These are phyloP conservation scores for Aspergillus sp. DNA, from an alignment of 2,329 filamentous ascomycete species.

Conservation along the genomic window DNA sequence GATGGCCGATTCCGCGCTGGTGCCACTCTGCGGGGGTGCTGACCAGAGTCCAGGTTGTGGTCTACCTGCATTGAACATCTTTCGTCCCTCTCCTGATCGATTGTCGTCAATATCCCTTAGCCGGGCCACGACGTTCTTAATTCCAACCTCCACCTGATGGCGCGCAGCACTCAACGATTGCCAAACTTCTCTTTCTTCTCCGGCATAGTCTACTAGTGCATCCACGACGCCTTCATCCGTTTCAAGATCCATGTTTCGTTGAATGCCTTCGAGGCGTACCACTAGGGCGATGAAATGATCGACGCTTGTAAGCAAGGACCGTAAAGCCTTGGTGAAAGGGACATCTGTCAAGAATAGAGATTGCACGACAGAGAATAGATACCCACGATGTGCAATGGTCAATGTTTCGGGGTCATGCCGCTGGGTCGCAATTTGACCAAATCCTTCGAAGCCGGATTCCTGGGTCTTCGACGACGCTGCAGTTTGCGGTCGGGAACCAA, in stretches of 20 bases:
- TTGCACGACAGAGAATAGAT: slow-evolving; percentile 64
- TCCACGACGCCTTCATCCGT: slow-evolving; percentile 79
- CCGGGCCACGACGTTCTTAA: slow-evolving; percentile 60
- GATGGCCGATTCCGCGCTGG: slow-evolving; percentile 13
- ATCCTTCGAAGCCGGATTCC: slow-evolving; percentile 7
- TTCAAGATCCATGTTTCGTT: slow-evolving; percentile 76
- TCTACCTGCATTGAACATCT: slow-evolving; percentile 33
- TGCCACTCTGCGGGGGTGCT: slow-evolving; percentile 27
- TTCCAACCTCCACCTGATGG: slow-evolving; percentile 63
- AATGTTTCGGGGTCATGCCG: slow-evolving; percentile 82
- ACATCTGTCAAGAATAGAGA: slow-evolving; percentile 45
- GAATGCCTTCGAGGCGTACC: slow-evolving; percentile 71
- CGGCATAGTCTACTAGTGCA: slow-evolving; percentile 66
- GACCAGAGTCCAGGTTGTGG: slow-evolving; percentile 28
- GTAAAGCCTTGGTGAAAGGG: slow-evolving; percentile 41
- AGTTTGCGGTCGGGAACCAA: slow-evolving; percentile 40
- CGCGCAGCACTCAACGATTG: slow-evolving; percentile 65
- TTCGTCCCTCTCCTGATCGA: slow-evolving; percentile 42
- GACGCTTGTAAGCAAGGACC: slow-evolving; percentile 52
- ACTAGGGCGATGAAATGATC: slow-evolving; percentile 79
- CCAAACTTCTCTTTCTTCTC: slow-evolving; percentile 70
- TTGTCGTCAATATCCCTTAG: slow-evolving; percentile 61
- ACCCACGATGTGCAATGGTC: slow-evolving; percentile 73
- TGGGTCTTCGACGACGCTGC: slow-evolving; percentile 29
- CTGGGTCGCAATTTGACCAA: slow-evolving; percentile 19